phyloP scores from a whole-genome alignment of 139 green algal genomes.

The Chlorella sorokiniana region DNA sequence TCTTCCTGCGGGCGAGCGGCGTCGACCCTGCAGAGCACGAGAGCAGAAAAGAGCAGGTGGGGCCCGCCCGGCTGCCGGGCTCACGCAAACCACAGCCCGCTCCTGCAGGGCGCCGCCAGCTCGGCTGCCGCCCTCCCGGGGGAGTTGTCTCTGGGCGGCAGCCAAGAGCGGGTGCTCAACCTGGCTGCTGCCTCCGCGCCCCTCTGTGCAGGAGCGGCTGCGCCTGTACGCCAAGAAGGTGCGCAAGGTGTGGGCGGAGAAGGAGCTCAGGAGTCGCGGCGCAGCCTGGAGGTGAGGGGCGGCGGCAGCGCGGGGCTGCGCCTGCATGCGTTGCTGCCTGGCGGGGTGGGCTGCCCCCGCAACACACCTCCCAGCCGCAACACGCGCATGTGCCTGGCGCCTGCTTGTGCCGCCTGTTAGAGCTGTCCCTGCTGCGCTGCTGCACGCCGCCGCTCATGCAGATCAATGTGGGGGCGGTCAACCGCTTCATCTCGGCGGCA shows the following conservation, averaged over 20 bases:
- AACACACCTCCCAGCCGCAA: neutral
- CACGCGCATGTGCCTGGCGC: no score
- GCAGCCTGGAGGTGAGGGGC: slow-evolving; percentile 25
- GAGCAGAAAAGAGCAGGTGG: slow-evolving; percentile 12
- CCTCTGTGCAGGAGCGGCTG: neutral
- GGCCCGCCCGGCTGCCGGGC: neutral
- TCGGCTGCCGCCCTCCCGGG: neutral
- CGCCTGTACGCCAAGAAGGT: slow-evolving; percentile 51
- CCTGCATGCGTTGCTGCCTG: neutral
- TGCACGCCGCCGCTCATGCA: neutral
- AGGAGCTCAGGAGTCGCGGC: slow-evolving; percentile 32
- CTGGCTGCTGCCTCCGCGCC: neutral
- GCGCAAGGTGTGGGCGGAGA: slow-evolving; percentile 34
- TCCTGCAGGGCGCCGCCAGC: neutral
- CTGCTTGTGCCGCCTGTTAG: no score
- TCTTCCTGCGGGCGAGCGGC: slow-evolving; percentile 21
- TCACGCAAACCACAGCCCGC: neutral
- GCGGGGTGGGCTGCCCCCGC: neutral
- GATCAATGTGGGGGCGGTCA: slow-evolving; percentile 57
- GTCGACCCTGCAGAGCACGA: slow-evolving; percentile 32
- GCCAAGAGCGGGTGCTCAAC: no score
- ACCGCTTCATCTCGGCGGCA: slow-evolving; percentile 65
- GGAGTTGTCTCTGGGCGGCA: no score
- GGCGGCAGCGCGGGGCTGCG: neutral
- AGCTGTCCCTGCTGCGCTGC: neutral